Evolutionary conservation across 1,284 basidiomycete species (phyloP).

Genomic region (Boletus smithii): DNA sequence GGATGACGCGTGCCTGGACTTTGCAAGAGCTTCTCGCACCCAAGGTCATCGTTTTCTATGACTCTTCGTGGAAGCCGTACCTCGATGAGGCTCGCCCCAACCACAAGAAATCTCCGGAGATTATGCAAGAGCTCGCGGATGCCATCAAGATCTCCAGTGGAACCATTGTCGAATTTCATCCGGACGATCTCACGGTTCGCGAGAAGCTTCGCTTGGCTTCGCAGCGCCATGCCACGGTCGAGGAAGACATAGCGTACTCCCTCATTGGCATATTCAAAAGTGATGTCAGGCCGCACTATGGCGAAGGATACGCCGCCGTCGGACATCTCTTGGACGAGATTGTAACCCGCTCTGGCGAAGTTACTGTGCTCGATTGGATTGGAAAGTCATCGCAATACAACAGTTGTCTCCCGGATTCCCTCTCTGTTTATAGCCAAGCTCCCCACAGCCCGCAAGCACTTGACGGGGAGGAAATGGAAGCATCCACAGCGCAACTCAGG

Average conservation of each 20-base stretch:
- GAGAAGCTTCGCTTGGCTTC: slow-evolving; percentile 17
- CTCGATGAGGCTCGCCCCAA: slow-evolving; percentile 9
- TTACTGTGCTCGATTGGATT: slow-evolving; percentile 17
- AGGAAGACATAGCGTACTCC: slow-evolving; percentile 18
- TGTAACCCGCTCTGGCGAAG: slow-evolving; percentile 12
- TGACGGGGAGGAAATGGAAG: not conserved
- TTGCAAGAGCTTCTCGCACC: slow-evolving; percentile 18
- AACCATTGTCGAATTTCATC: slow-evolving; percentile 14
- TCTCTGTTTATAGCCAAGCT: slow-evolving; percentile 7
- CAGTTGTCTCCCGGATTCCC: slow-evolving; percentile 9
- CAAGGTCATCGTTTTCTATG: slow-evolving; percentile 14
- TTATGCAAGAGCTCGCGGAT: slow-evolving; percentile 18
- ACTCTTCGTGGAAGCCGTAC: slow-evolving; percentile 15
- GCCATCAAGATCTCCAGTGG: slow-evolving; percentile 6
- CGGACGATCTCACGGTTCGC: slow-evolving; percentile 8
- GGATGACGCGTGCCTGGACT: slow-evolving; percentile 21
- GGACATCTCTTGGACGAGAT: slow-evolving; percentile 18
- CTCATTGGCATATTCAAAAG: slow-evolving; percentile 18
- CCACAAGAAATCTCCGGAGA: slow-evolving; percentile 16
- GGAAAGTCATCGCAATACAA: slow-evolving; percentile 18
- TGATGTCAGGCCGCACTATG: slow-evolving; percentile 16
- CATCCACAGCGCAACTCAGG: not conserved
- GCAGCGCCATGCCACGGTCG: slow-evolving; percentile 6
- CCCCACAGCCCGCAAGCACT: slow-evolving; percentile 1
- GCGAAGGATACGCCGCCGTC: slow-evolving; percentile 14